These are phyloP conservation scores for Drosera capensis DNA, from an alignment of 148 eudicot species.

Conservation along the genomic window DNA sequence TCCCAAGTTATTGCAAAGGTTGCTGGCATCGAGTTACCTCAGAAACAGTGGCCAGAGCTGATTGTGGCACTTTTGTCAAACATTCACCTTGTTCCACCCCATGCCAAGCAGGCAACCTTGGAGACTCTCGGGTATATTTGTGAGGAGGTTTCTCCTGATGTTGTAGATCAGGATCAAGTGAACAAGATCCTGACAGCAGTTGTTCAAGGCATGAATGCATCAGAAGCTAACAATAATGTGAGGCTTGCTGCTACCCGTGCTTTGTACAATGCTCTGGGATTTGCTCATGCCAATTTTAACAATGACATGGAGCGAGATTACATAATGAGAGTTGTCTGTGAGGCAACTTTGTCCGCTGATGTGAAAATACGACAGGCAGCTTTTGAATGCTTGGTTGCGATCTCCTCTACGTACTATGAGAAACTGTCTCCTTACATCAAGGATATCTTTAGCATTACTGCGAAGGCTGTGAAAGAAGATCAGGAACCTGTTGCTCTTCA, in stretches of 20 bases:
- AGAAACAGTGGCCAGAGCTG: constrained; percentile 94
- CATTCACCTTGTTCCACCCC: constrained; percentile 68
- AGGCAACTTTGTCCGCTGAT: constrained; percentile 66
- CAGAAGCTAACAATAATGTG: constrained; percentile 46
- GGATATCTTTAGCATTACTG: constrained; percentile 72
- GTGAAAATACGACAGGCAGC: constrained; percentile 83
- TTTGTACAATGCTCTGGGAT: constrained; percentile 67
- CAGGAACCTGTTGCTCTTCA: constrained; percentile 85
- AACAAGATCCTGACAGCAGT: constrained; percentile 87
- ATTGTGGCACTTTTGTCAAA: constrained; percentile 46
- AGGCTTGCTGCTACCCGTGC: constrained; percentile 88
- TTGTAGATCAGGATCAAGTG: constrained; percentile 78
- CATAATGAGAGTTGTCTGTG: constrained; percentile 85
- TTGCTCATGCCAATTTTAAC: constrained; percentile 81
- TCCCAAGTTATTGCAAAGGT: constrained; percentile 92
- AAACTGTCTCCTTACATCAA: constrained; percentile 74
- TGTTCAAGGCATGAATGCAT: constrained; percentile 68
- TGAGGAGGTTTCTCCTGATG: constrained; percentile 87
- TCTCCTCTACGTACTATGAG: constrained; percentile 72
- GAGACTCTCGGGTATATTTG: constrained; percentile 86
- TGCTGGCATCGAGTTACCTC: constrained; percentile 86
- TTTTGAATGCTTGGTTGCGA: constrained; percentile 82
- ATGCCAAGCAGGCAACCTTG: constrained; percentile 80
- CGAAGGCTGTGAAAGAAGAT: constrained; percentile 83
- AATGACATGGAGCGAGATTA: constrained; percentile 86